Conservation (phyloP, 2,329 filamentous ascomycete species). For the Chaetomium sp. region DNA sequence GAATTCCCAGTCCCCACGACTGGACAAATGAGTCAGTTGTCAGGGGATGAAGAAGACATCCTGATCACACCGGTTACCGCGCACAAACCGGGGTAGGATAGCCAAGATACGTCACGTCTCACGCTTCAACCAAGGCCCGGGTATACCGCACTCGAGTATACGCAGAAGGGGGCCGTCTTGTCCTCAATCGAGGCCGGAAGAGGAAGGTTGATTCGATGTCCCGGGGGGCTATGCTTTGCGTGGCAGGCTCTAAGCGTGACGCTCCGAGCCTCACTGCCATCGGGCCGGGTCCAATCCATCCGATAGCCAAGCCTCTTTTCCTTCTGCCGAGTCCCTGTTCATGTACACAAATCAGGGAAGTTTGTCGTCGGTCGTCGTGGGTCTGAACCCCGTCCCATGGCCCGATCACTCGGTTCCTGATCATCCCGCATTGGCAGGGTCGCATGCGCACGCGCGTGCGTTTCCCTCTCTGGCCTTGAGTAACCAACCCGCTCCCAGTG, state of each 20-base stretch:
- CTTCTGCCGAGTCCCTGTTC: no score
- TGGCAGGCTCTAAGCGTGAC: background rate
- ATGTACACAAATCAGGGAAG: background rate
- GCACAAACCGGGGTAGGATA: background rate
- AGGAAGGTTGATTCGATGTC: background rate
- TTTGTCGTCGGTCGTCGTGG: no score
- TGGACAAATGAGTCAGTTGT: background rate
- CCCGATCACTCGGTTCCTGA: constrained; percentile 5
- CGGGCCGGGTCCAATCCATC: no score
- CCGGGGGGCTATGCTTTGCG: constrained; percentile 8
- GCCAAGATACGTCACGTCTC: constrained; percentile 11
- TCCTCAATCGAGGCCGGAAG: background rate
- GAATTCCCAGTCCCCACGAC: no score
- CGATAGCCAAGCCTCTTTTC: no score
- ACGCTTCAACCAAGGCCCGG: background rate
- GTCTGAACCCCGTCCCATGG: background rate
- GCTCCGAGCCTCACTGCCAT: no score
- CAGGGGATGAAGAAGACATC: background rate
- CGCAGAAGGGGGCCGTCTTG: no score
- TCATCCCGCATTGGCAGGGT: background rate
- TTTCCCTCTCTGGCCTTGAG: background rate
- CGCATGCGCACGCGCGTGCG: background rate
- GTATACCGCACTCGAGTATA: no score
- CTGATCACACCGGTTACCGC: no score
- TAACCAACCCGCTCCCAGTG: no score